Conservation (phyloP, 2,329 filamentous ascomycete species). For the Byssochlamys sp. region DNA sequence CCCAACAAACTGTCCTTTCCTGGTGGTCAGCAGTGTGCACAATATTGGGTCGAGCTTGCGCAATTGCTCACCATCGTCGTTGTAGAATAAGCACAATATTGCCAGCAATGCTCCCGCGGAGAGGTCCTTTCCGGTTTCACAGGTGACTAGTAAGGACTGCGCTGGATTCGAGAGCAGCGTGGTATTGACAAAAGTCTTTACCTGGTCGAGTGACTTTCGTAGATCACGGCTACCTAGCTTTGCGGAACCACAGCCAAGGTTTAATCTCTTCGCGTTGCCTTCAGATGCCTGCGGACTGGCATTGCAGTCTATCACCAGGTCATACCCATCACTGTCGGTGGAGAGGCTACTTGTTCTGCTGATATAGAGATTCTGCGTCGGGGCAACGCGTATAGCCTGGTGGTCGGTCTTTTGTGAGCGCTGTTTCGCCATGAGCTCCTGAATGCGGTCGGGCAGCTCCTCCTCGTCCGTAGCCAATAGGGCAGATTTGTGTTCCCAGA, state of each 20-base stretch:
- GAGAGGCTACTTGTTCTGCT: conserved; percentile 17
- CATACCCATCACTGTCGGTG: conserved; percentile 35
- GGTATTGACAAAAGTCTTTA: conserved; percentile 48
- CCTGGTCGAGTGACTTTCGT: conserved; percentile 57
- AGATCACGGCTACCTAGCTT: conserved; percentile 78
- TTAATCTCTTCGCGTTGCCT: conserved; percentile 32
- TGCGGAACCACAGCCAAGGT: conserved; percentile 57
- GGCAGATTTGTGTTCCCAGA: conserved; percentile 60
- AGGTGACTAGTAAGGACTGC: conserved; percentile 51
- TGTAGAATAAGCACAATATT: conserved; percentile 63
- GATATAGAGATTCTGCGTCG: conserved; percentile 29
- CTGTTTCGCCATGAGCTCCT: conserved; percentile 28
- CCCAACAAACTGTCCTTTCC: conserved; percentile 22
- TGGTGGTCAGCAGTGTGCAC: conserved; percentile 11
- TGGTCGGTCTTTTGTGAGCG: conserved; percentile 10
- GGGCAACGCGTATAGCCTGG: conserved; percentile 25
- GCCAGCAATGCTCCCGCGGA: conserved; percentile 69
- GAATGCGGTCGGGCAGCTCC: conserved; percentile 48
- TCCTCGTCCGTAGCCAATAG: conserved; percentile 59
- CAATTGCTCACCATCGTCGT: conserved; percentile 47
- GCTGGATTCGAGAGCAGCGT: conserved; percentile 21
- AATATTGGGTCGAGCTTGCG: conserved; percentile 4
- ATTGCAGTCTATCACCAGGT: conserved; percentile 35
- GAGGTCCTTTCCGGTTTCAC: conserved; percentile 69
- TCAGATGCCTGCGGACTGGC: conserved; percentile 24